Percentiles rank a stretch among this genome's conserved stretches.
Conservation (phyloP, 208 protist genomes). For the Leishmania gerbilli region DNA sequence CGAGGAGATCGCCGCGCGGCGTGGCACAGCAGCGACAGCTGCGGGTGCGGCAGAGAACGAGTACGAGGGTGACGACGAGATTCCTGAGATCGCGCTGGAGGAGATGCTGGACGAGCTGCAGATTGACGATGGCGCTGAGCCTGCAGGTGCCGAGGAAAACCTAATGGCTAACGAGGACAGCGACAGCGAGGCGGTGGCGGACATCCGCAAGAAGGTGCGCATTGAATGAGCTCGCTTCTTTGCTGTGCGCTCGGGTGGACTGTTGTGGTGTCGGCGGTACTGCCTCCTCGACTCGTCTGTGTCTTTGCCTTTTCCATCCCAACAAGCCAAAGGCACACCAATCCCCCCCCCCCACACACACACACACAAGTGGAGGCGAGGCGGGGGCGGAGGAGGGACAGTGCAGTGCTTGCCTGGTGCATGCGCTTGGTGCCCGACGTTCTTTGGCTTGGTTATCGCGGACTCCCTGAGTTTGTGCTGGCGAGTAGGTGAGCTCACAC, state of each 20-base stretch:
- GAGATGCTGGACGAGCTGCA: slow-evolving; percentile 88
- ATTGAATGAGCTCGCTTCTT: slow-evolving; percentile 20
- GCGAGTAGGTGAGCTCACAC: neutral
- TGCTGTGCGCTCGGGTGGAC: neutral
- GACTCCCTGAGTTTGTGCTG: neutral
- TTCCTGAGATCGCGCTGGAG: slow-evolving; percentile 67
- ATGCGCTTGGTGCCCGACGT: neutral
- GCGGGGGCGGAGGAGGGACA: neutral
- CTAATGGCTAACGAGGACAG: slow-evolving; percentile 25
- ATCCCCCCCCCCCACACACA: neutral
- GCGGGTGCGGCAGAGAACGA: slow-evolving; percentile 21
- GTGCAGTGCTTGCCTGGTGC: neutral
- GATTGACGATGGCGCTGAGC: slow-evolving; percentile 55
- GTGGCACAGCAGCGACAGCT: slow-evolving; percentile 3
- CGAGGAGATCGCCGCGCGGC: slow-evolving; percentile 44
- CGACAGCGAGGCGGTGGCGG: slow-evolving; percentile 21
- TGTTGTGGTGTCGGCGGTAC: neutral
- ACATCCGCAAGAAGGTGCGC: slow-evolving; percentile 37
- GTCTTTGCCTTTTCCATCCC: neutral
- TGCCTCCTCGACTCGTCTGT: neutral
- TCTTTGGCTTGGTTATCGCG: neutral
- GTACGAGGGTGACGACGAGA: slow-evolving; percentile 64
- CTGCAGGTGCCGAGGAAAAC: slow-evolving; percentile 7
- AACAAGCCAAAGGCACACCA: neutral
- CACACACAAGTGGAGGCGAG: neutral